A percentile compares a stretch with the other conserved stretches of the same genome.
phyloP scores from a whole-genome alignment of 2,329 filamentous ascomycete species.

The Cercospora berteroae region DNA sequence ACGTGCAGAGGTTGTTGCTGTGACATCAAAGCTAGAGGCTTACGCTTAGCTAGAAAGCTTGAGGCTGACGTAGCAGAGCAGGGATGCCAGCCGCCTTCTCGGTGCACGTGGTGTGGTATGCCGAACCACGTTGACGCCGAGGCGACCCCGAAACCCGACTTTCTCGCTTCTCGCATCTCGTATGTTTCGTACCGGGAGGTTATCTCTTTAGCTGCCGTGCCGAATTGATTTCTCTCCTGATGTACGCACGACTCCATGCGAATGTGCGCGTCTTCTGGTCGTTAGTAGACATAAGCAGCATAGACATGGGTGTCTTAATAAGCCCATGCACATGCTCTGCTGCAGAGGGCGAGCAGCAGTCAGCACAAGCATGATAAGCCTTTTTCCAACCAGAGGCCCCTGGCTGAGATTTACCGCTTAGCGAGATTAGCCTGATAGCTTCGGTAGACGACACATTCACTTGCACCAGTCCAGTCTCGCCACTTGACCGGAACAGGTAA shows the following conservation, averaged over 20 bases:
- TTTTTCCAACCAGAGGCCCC: background rate
- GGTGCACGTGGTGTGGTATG: background rate
- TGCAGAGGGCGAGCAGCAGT: background rate
- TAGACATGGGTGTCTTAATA: background rate
- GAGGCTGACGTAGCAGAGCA: background rate
- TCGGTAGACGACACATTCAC: background rate
- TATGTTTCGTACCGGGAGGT: background rate
- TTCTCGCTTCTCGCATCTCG: background rate
- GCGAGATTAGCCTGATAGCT: background rate
- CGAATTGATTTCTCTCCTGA: background rate
- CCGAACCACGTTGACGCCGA: background rate
- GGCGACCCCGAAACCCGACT: background rate
- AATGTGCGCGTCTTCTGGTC: background rate
- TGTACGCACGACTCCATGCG: background rate
- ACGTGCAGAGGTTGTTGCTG: background rate
- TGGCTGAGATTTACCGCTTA: background rate
- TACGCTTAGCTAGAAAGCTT: background rate
- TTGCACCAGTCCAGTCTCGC: background rate
- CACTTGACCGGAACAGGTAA: background rate
- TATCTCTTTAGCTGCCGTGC: background rate
- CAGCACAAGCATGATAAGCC: background rate
- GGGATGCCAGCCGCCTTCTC: background rate
- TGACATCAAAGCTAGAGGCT: background rate
- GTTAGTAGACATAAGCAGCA: background rate
- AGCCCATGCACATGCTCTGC: background rate